Evolutionary conservation across 2,329 filamentous ascomycete genomes (phyloP), one percentile per base, ranked within the genome.

Genomic region (Graphilbum ipis-grandicollis): DNA sequence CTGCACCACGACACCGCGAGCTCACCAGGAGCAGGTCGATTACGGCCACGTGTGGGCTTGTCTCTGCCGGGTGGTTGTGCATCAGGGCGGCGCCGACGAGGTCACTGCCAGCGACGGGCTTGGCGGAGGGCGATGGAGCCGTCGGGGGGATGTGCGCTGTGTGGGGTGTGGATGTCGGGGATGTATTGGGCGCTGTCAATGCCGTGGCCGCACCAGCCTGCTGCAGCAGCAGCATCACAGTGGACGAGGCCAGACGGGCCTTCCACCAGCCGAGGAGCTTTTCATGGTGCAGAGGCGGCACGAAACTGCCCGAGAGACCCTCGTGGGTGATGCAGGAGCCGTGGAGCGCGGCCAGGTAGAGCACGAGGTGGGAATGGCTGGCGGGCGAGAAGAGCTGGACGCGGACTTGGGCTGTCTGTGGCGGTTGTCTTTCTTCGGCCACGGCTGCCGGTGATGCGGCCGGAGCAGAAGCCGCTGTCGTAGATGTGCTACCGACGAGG

Each of bases 21-120:
- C 61, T 63, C 9, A 77, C 58, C 29, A 78, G 55, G 26, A 78
- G 55, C 49, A 71, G 70, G 51, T 77, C 65, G 2, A 78, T 65
- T 9, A 52, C 46, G 3, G 58, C 69, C 22, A 71, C 57, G 43
- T 71, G 71, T 0, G 62, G 58, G 0, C 63, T 68, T 4, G 72
- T 76, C 50, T 78, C 66, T 4, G 57, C 59, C 15, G 53, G 51
- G 6, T 68, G 65, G 51, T 65, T 60, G 33, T 45, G 48, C 4
- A 78, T 55, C 59, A 68, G 68, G 19, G 68, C 70, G 30, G 69
- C 60, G 7, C 72, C 73, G 39, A 69, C 58, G 21, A 71, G 54
- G 37, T 68, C 60, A 2, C 57, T 43, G 1, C 61, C 60, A 23
- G 54, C 54, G n/a, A 56, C 53, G 35, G 52, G 55, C 26, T 48